Conservation (phyloP, 2,329 filamentous ascomycete genomes). For the Lasiodiplodia citricola region DNA sequence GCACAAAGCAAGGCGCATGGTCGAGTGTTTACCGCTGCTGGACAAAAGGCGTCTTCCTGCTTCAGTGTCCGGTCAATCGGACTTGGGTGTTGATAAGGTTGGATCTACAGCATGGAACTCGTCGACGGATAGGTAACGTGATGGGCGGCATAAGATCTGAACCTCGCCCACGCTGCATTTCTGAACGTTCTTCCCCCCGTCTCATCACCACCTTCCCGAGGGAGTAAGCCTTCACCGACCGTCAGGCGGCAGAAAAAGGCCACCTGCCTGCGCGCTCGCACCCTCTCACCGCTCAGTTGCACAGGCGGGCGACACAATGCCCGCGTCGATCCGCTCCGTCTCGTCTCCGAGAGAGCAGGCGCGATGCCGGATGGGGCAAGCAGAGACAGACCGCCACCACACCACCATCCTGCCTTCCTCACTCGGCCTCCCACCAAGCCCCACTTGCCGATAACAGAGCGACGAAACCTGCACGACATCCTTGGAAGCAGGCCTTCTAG, state of each 20-base stretch:
- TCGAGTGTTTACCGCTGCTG: too few relatives aligned
- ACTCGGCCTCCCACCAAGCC: background rate
- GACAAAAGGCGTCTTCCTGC: too few relatives aligned
- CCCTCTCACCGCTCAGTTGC: conserved; percentile 7
- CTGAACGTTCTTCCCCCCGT: too few relatives aligned
- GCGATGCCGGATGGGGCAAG: background rate
- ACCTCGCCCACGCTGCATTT: background rate
- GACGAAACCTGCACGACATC: background rate
- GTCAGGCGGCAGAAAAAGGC: conserved; percentile 10
- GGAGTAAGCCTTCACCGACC: background rate
- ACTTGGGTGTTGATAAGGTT: too few relatives aligned
- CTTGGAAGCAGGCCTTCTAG: background rate
- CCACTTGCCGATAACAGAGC: background rate
- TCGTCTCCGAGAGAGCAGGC: background rate
- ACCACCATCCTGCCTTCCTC: background rate
- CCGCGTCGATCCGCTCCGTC: conserved; percentile 1
- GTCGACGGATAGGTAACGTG: too few relatives aligned
- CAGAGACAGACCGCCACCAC: conserved; percentile 17
- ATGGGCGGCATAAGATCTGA: background rate
- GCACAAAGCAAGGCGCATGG: too few relatives aligned
- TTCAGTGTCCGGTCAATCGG: too few relatives aligned
- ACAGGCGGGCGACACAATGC: background rate
- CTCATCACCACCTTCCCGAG: background rate
- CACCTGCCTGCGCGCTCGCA: background rate
- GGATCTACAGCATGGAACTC: too few relatives aligned